Evolutionary conservation across 306 rosid genomes (phyloP).

Genomic region (Vigna mungo): DNA sequence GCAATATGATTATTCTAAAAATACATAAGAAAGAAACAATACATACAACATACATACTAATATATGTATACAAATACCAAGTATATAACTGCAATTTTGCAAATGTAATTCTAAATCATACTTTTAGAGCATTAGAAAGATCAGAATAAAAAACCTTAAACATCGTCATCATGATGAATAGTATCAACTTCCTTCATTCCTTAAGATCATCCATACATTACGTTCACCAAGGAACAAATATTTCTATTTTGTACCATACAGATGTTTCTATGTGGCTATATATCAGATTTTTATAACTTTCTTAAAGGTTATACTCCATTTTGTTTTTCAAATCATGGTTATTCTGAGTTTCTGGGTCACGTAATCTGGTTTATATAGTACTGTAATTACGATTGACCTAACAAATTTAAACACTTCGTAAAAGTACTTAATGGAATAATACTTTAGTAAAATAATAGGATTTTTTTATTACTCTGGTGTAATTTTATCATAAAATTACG

Average conservation of each 20-base stretch:
- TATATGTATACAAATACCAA: not conserved
- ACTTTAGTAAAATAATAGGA: no score
- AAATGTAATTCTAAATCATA: not conserved
- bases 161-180: not conserved
- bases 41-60: not conserved
- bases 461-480: no score
- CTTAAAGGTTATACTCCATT: not conserved
- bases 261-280: not conserved
- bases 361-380: no score
- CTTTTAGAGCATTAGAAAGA: not conserved
- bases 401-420: not conserved
- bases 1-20: no score
- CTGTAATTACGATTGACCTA: no score
- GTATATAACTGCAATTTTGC: not conserved
- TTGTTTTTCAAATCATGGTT: no score
- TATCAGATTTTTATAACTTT: not conserved
- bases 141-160: not conserved
- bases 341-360: no score
- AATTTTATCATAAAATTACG: no score
- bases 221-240: not conserved
- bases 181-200: not conserved
- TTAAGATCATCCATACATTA: not conserved
- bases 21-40: no score
- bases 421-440: no score
- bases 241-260: no score